Evolutionary conservation across 805 yeast genomes (phyloP).

Genomic region (Lachancea sp.): DNA sequence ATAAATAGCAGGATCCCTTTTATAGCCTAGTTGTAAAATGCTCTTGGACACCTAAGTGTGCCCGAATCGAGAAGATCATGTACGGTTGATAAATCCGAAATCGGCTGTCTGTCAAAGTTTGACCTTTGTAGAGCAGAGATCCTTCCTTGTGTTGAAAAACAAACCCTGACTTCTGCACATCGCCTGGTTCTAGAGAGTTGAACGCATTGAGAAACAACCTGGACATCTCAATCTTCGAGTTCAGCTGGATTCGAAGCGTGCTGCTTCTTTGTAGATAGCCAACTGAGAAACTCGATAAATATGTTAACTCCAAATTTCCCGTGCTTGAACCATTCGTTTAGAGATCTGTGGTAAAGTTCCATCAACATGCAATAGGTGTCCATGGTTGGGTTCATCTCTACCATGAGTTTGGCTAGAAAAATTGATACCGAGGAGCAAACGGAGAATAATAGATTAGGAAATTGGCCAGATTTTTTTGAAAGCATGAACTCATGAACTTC

Average conservation of each 20-base stretch:
- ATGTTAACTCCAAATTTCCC: constrained; percentile 35
- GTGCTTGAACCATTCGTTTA: constrained; percentile 53
- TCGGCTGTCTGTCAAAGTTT: constrained; percentile 23
- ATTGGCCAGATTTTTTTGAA: constrained; percentile 32
- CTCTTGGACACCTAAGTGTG: constrained; percentile 26
- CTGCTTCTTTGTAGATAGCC: constrained; percentile 52
- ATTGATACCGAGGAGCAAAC: constrained; percentile 49
- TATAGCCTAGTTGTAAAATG: constrained; percentile 19
- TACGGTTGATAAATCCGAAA: constrained; percentile 23
- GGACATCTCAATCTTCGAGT: neutral
- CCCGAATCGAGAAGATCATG: constrained; percentile 23
- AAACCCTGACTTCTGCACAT: constrained; percentile 1
- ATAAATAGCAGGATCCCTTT: constrained; percentile 24
- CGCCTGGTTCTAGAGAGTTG: constrained; percentile 7
- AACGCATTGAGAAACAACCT: constrained; percentile 19
- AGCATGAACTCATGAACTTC: constrained; percentile 40
- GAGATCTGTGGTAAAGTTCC: constrained; percentile 47
- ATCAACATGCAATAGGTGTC: constrained; percentile 42
- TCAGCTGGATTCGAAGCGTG: neutral
- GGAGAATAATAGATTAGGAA: constrained; percentile 41
- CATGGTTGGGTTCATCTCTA: constrained; percentile 26
- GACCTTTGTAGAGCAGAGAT: constrained; percentile 19
- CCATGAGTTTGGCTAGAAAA: constrained; percentile 51
- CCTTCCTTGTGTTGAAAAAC: constrained; percentile 5
- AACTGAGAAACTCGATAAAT: constrained; percentile 75